These are phyloP conservation scores for Colletotrichum graminicola DNA, from an alignment of 2,329 filamentous ascomycete species.

Conservation along the genomic window DNA sequence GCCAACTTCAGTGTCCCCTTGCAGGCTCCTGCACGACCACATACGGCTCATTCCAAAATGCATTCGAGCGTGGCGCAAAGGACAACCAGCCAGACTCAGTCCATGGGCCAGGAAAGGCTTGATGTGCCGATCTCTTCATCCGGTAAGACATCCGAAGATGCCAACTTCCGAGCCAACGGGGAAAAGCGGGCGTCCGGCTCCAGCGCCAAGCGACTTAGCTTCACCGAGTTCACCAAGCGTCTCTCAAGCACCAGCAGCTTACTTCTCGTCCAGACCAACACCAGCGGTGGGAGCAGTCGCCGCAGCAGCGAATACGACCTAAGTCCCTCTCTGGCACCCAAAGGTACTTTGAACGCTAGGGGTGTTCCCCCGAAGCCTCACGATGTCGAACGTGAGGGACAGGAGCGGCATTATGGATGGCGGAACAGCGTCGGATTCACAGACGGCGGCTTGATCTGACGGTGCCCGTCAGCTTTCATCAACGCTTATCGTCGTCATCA, in stretches of 20 bases:
- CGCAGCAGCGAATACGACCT: constrained; percentile 60
- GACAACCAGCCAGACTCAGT: constrained; percentile 62
- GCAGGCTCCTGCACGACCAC: constrained; percentile 57
- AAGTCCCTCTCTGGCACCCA: constrained; percentile 53
- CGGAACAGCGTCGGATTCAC: constrained; percentile 66
- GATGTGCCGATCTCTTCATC: constrained; percentile 45
- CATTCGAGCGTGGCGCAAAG: constrained; percentile 59
- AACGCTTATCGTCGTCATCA: not conserved
- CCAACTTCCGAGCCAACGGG: constrained; percentile 47
- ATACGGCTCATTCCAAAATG: constrained; percentile 64
- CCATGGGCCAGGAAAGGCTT: constrained; percentile 48
- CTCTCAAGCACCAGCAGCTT: constrained; percentile 72
- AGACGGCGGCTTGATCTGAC: constrained; percentile 68
- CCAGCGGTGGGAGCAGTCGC: constrained; percentile 61
- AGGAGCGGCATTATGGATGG: constrained; percentile 66
- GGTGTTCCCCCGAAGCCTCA: constrained; percentile 49
- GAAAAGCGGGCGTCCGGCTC: constrained; percentile 66
- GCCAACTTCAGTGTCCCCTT: constrained; percentile 40
- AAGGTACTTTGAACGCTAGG: constrained; percentile 49
- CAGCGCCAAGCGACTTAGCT: constrained; percentile 70
- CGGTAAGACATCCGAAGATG: constrained; percentile 52
- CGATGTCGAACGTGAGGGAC: constrained; percentile 52
- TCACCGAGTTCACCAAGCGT: constrained; percentile 71
- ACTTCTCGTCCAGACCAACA: constrained; percentile 70
- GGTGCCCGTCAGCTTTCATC: not conserved